phyloP scores from a whole-genome alignment of 306 rosid species.

The Acacia crassicarpa region DNA sequence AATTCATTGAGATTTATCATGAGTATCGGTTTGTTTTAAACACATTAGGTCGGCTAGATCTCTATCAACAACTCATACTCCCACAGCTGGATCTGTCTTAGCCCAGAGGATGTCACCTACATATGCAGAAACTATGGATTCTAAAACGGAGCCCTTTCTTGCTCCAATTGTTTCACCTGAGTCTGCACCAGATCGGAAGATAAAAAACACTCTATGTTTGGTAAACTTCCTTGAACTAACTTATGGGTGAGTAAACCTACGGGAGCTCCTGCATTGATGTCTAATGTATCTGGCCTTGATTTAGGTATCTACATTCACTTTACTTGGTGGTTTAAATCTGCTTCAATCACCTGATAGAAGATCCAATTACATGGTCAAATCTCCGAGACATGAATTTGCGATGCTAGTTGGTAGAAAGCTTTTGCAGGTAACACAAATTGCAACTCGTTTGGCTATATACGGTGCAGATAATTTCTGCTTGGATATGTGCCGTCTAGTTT shows the following conservation, averaged over 20 bases:
- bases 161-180: conserved; percentile 37
- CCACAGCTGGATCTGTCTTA: conserved; percentile 57
- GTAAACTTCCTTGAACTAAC: conserved; percentile 42
- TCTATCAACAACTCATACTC: conserved; percentile 68
- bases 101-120: conserved; percentile 52
- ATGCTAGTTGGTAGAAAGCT: conserved; percentile 74
- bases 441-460: conserved; percentile 6
- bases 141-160: conserved; percentile 65
- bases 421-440: conserved; percentile 58
- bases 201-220: conserved; percentile 61
- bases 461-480: background rate
- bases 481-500: background rate
- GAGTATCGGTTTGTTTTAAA: conserved; percentile 15
- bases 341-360: conserved; percentile 40
- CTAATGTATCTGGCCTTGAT: conserved; percentile 23
- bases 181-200: conserved; percentile 50
- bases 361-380: conserved; percentile 28
- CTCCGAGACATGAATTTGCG: conserved; percentile 56
- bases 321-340: conserved; percentile 55
- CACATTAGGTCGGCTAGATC: conserved; percentile 81
- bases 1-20: conserved; percentile 18
- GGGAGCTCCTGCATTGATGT: conserved; percentile 2
- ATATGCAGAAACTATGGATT: conserved; percentile 27
- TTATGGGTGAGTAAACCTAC: conserved; percentile 6
- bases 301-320: conserved; percentile 65